Evolutionary conservation across 768 basidiomycete species (phyloP).

Genomic region (Tricholoma saponaceum): DNA sequence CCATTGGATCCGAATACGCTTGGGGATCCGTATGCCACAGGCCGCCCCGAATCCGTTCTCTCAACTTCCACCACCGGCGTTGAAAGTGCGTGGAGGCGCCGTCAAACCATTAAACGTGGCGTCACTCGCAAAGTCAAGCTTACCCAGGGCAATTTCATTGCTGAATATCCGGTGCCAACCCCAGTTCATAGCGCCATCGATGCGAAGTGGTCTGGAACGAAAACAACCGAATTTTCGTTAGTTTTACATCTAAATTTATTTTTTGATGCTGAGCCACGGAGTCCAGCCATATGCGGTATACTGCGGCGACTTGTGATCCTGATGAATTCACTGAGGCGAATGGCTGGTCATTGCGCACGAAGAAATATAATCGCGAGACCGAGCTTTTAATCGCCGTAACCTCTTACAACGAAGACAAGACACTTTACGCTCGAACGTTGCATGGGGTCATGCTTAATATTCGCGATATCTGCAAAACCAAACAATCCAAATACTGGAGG

Average conservation of each 20-base stretch:
- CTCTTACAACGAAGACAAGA: conserved; percentile 91
- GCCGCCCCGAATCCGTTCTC: conserved; percentile 45
- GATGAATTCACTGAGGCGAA: conserved; percentile 78
- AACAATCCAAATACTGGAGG: conserved; percentile 90
- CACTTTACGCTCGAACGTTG: conserved; percentile 84
- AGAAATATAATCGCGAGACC: conserved; percentile 84
- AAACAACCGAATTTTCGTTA: conserved; percentile 88
- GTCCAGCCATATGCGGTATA: conserved; percentile 86
- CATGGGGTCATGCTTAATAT: conserved; percentile 98
- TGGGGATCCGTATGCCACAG: conserved; percentile 59
- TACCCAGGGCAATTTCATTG: conserved; percentile 89
- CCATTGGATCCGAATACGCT: conserved; percentile 53
- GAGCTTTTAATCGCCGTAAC: conserved; percentile 94
- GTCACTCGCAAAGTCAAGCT: conserved; percentile 94
- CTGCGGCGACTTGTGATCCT: conserved; percentile 87
- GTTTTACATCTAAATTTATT: conserved; percentile 17
- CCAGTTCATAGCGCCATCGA: conserved; percentile 83
- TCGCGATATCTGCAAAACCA: conserved; percentile 94
- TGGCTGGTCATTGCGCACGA: conserved; percentile 83
- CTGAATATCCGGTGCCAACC: conserved; percentile 84
- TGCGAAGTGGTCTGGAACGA: conserved; percentile 65
- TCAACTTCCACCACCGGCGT: conserved; percentile 53
- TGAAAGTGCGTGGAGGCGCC: conserved; percentile 64
- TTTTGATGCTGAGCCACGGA: background rate
- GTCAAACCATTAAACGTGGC: conserved; percentile 87